A percentile compares a stretch with the other conserved stretches of the same genome.
These are phyloP conservation scores for Microcera coccophila DNA, from an alignment of 2,329 filamentous ascomycete genomes.

Conservation along the genomic window DNA sequence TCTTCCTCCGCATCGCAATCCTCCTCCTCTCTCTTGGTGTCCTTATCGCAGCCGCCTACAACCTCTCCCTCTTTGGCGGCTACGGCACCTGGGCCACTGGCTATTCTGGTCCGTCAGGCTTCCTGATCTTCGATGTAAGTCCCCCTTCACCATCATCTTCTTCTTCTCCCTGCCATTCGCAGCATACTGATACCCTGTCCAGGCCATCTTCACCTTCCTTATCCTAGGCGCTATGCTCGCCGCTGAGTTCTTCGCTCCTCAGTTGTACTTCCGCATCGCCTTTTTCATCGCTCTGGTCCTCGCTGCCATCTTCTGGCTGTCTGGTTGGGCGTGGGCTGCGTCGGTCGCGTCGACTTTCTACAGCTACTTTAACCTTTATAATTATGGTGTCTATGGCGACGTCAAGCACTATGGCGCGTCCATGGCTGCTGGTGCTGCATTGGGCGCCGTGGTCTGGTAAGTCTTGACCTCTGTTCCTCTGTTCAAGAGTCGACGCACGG, in stretches of 20 bases:
- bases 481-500: not conserved
- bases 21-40: slow-evolving; percentile 38
- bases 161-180: too few species aligned
- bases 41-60: slow-evolving; percentile 40
- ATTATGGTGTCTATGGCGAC: slow-evolving; percentile 11
- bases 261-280: slow-evolving; percentile 33
- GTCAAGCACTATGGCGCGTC: slow-evolving; percentile 25
- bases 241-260: slow-evolving; percentile 34
- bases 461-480: slow-evolving; percentile 7
- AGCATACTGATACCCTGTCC: slow-evolving; percentile 5
- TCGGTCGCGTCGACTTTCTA: slow-evolving; percentile 31
- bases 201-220: slow-evolving; percentile 41
- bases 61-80: slow-evolving; percentile 33
- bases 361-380: slow-evolving; percentile 18
- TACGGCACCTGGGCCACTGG: slow-evolving; percentile 19
- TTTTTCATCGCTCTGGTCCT: slow-evolving; percentile 36
- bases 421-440: slow-evolving; percentile 37
- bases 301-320: slow-evolving; percentile 43
- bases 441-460: slow-evolving; percentile 42
- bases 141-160: slow-evolving; percentile 12
- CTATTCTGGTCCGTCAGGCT: slow-evolving; percentile 35
- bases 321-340: slow-evolving; percentile 36
- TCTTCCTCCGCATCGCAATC: slow-evolving; percentile 37
- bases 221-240: slow-evolving; percentile 37
- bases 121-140: slow-evolving; percentile 47